Base-by-base conservation (phyloP, 768 basidiomycete species). In the Flagelloscypha sp. region DNA sequence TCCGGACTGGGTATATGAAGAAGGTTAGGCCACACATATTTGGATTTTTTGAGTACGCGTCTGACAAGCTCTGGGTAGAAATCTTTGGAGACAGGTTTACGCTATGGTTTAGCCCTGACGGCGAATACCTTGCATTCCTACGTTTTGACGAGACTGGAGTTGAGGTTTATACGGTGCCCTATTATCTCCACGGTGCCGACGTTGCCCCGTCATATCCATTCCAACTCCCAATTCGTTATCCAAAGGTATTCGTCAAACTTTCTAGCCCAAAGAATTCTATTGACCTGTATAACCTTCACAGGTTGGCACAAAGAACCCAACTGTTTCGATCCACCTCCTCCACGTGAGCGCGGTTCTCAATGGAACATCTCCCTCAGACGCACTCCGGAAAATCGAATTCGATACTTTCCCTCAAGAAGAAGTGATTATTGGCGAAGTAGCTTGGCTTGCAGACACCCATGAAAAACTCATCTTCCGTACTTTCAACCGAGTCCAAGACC, bases 1-100 rank as follows among this genome's bases (percentile, higher is more conserved):
- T 0, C 75, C 77, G 0, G 79, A 82, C 48, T 84, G 83, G 81
- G 81, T 82, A 7, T 79, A 79, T 47, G 76, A 79, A 44, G 76
- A 80, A n/a, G n/a, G n/a, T n/a, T n/a, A n/a, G n/a, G n/a, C n/a
- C n/a, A n/a, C n/a, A n/a, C n/a, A n/a, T n/a, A n/a, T n/a, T n/a
- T n/a, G n/a, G n/a, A n/a, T n/a, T n/a, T n/a, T n/a, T n/a, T n/a
- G n/a, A n/a, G n/a, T n/a, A n/a, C n/a, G n/a, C n/a, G n/a, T n/a
- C n/a, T n/a, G n/a, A n/a, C n/a, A n/a, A n/a, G n/a, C n/a, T n/a
- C n/a, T n/a, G n/a, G n/a, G n/a, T n/a, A 44, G 78, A 80, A 45
- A 71, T 83, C 16, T 74, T 77, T 41, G 40, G 52, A 7, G 45
- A 53, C 27, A 69, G 79, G 41, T 68, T 48, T 19, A 69, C 80